Percentiles rank a stretch among this genome's conserved stretches.
phyloP scores from a whole-genome alignment of 768 basidiomycete genomes.

The Termitomyces sp. region DNA sequence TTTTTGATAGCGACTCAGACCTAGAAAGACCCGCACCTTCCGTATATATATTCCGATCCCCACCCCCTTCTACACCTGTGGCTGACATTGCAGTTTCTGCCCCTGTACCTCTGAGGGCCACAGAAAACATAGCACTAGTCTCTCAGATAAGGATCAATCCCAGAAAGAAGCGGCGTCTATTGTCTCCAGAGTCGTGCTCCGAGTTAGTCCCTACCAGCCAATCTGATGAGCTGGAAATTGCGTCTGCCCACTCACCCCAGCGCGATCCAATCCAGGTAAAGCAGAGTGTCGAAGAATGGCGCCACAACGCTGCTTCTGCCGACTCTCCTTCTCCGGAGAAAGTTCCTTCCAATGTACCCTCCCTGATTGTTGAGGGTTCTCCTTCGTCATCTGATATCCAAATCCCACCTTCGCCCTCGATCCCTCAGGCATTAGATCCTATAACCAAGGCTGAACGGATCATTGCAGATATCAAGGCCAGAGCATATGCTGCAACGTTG shows the following conservation, averaged over 20 bases:
- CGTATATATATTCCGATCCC: slow-evolving; percentile 25
- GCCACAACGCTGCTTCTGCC: slow-evolving; percentile 22
- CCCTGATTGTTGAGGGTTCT: slow-evolving; percentile 2
- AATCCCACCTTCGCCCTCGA: slow-evolving; percentile 19
- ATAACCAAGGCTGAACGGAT: slow-evolving; percentile 48
- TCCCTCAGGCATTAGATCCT: slow-evolving; percentile 29
- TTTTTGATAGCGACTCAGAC: slow-evolving; percentile 34
- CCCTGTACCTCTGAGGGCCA: slow-evolving; percentile 15
- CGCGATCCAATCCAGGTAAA: slow-evolving; percentile 24
- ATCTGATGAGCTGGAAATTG: slow-evolving; percentile 60
- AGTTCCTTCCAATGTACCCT: slow-evolving; percentile 8
- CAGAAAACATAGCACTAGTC: slow-evolving; percentile 18
- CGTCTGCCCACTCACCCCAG: slow-evolving; percentile 19
- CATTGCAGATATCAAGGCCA: slow-evolving; percentile 63
- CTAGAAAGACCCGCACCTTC: slow-evolving; percentile 20
- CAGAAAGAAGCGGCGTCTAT: slow-evolving; percentile 35
- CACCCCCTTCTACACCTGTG: slow-evolving; percentile 12
- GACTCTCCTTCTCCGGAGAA: slow-evolving; percentile 8
- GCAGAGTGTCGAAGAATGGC: slow-evolving; percentile 40
- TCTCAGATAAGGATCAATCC: slow-evolving; percentile 12
- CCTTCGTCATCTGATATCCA: slow-evolving; percentile 19
- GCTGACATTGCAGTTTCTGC: slow-evolving; percentile 3
- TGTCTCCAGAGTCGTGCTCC: slow-evolving; percentile 20
- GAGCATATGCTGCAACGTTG: slow-evolving; percentile 40
- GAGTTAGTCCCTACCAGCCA: slow-evolving; percentile 58